Evolutionary conservation across 1,284 basidiomycete species (phyloP), one percentile per base, ranked within the genome.

Genomic region (Moniliophthora roreri): DNA sequence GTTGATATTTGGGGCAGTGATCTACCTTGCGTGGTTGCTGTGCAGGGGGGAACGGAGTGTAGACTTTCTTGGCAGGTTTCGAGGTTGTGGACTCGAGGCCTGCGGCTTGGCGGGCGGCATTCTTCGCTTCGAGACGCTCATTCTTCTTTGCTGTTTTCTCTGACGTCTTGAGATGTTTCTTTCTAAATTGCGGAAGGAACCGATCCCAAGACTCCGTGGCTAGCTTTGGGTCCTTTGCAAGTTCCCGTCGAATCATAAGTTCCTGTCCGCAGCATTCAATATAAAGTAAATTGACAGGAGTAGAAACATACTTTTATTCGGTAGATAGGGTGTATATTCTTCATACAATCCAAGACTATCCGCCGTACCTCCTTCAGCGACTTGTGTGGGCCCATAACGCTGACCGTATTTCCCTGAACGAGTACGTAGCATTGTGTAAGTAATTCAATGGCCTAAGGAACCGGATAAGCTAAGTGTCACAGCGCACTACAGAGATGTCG

Each of bases 291-390:
- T 55, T 53, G 35, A 36, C 45, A 51, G 52, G 18, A 45, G 24
- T 1, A 9, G 42, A 36, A 36, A 61, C 72, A 23, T 35, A 91
- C 93, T 72, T 99, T 99, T 74, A 99, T 99, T 61, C 95, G 89
- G 69, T 99, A 99, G 66, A 99, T 99, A 2, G 97, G 97, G 66
- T 99, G 97, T 49, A 99, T 91, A 67, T 99, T 99, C 75, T 93
- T 96, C 93, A 99, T 97, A 75, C 97, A 99, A 69, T 99, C 97
- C 48, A 98, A 72, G 24, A 99, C 85, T 62, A 99, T 98, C 55
- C 95, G 73, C 52, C 97, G 82, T 3, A 99, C 96, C 69, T 98
- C 95, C 69, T 98, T 99, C 37, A 99, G 75, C 0, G 91, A 89
- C 68, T 96, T 98, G 75, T 91, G 94, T 0, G 91, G 87, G 1